A percentile compares a stretch with the other conserved stretches of the same genome.
Conservation (phyloP, 2,329 filamentous ascomycete species). For the Exophiala sp. region DNA sequence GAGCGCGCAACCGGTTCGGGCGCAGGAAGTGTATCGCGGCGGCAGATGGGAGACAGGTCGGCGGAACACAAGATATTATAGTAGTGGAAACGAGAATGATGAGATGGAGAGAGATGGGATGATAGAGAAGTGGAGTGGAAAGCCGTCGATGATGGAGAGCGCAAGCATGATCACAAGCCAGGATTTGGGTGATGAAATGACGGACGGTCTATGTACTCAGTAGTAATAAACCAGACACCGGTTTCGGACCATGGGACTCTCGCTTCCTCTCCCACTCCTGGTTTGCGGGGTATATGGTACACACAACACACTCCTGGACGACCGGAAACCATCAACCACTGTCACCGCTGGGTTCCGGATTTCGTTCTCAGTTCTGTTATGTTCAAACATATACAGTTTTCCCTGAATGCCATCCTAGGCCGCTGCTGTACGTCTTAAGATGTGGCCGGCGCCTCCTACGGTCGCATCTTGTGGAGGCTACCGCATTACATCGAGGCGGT, state of each 20-base stretch:
- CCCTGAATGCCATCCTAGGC: too few relatives aligned
- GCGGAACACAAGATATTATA: conserved; percentile 8
- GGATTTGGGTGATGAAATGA: not conserved
- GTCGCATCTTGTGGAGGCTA: too few relatives aligned
- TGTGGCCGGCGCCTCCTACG: too few relatives aligned
- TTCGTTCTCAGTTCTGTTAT: not conserved
- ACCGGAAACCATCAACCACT: too few relatives aligned
- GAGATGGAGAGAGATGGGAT: conserved; percentile 7
- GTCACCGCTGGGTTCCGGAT: too few relatives aligned
- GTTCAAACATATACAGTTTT: too few relatives aligned
- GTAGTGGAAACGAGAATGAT: conserved; percentile 6
- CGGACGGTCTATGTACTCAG: not conserved
- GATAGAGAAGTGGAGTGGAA: not conserved
- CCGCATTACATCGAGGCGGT: not conserved
- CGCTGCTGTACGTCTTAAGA: too few relatives aligned
- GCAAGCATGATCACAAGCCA: not conserved
- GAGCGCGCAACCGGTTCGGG: not conserved
- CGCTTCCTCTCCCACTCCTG: not conserved
- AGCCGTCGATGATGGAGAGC: not conserved
- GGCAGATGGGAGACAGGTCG: not conserved
- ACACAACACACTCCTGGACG: too few relatives aligned
- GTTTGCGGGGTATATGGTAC: conserved; percentile 7
- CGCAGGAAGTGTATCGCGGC: too few relatives aligned
- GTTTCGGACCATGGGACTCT: conserved; percentile 1
- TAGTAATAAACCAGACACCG: not conserved